Percentiles rank a stretch among this genome's conserved stretches.
These are phyloP conservation scores for Phoenix roebelenii DNA, from an alignment of 176 grass and related monocot species.

Conservation along the genomic window DNA sequence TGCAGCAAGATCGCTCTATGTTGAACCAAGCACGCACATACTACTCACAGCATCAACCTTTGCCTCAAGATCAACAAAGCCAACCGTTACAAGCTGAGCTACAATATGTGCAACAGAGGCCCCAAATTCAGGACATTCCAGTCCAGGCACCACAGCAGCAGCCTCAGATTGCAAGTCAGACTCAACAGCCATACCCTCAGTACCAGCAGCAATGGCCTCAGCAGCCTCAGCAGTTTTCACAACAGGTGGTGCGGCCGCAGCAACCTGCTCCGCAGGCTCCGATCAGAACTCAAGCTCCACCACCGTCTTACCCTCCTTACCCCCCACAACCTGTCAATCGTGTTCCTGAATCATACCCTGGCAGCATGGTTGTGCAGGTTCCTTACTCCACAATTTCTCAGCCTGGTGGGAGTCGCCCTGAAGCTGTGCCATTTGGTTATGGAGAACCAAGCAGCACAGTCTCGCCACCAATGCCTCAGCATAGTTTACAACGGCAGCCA, in stretches of 20 bases:
- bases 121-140: slow-evolving; percentile 23
- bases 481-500: slow-evolving; percentile 30
- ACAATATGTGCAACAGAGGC: slow-evolving; percentile 30
- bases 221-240: slow-evolving; percentile 15
- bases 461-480: slow-evolving; percentile 31
- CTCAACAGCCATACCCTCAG: slow-evolving; percentile 33
- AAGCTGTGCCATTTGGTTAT: slow-evolving; percentile 44
- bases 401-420: slow-evolving; percentile 40
- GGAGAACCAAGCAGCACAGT: slow-evolving; percentile 37
- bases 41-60: slow-evolving; percentile 28
- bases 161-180: slow-evolving; percentile 6
- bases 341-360: slow-evolving; percentile 34
- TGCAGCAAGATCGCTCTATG: slow-evolving; percentile 32
- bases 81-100: slow-evolving; percentile 31
- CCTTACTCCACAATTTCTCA: slow-evolving; percentile 51
- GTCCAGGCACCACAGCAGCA: slow-evolving; percentile 10
- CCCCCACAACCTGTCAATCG: slow-evolving; percentile 46
- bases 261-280: slow-evolving; percentile 25
- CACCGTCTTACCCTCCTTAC: slow-evolving; percentile 53
- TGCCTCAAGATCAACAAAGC: slow-evolving; percentile 26
- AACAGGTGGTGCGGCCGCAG: slow-evolving; percentile 9
- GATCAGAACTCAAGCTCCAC: slow-evolving; percentile 43
- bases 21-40: slow-evolving; percentile 37
- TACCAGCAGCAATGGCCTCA: slow-evolving; percentile 20
- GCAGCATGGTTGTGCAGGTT: slow-evolving; percentile 47